A percentile compares a stretch with the other conserved stretches of the same genome.
These are phyloP conservation scores for Aspergillus sclerotiicarbonarius DNA, from an alignment of 495 filamentous ascomycete genomes.

Conservation along the genomic window DNA sequence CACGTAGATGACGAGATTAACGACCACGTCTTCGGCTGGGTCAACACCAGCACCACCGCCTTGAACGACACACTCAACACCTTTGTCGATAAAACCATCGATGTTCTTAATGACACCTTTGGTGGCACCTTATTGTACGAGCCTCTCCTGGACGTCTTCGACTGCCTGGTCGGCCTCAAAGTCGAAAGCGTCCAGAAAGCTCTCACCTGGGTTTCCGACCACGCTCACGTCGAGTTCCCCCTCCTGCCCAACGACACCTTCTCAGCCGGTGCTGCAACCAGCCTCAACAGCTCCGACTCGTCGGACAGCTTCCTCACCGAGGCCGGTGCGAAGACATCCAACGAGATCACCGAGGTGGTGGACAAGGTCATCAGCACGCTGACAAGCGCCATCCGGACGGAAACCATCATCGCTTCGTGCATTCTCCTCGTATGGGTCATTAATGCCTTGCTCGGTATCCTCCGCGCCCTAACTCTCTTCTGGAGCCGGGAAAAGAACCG, in stretches of 20 bases:
- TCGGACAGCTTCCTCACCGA: conserved; percentile 73
- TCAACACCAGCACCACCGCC: conserved; percentile 73
- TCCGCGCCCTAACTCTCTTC: conserved; percentile 57
- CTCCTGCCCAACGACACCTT: conserved; percentile 76
- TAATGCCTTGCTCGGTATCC: conserved; percentile 68
- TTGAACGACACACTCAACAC: conserved; percentile 83
- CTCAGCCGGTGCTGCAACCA: conserved; percentile 69
- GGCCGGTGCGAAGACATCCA: conserved; percentile 63
- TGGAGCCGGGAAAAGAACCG: conserved; percentile 40
- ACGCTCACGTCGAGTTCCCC: conserved; percentile 83
- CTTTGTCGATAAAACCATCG: conserved; percentile 71
- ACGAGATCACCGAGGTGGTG: conserved; percentile 79
- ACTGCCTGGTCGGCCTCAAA: conserved; percentile 76
- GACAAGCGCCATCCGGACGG: conserved; percentile 60
- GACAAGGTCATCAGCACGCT: conserved; percentile 61
- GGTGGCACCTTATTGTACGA: conserved; percentile 71
- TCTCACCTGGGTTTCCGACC: conserved; percentile 82
- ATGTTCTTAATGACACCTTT: conserved; percentile 73
- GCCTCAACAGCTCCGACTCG: conserved; percentile 45
- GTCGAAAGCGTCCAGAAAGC: conserved; percentile 73
- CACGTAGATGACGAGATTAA: conserved; percentile 73
- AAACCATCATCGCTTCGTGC: conserved; percentile 71
- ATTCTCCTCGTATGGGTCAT: conserved; percentile 74
- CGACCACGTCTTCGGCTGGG: conserved; percentile 82
- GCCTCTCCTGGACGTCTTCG: conserved; percentile 68